phyloP scores from a whole-genome alignment of 1,139 yeast genomes.

The Hyphopichia burtonii region DNA sequence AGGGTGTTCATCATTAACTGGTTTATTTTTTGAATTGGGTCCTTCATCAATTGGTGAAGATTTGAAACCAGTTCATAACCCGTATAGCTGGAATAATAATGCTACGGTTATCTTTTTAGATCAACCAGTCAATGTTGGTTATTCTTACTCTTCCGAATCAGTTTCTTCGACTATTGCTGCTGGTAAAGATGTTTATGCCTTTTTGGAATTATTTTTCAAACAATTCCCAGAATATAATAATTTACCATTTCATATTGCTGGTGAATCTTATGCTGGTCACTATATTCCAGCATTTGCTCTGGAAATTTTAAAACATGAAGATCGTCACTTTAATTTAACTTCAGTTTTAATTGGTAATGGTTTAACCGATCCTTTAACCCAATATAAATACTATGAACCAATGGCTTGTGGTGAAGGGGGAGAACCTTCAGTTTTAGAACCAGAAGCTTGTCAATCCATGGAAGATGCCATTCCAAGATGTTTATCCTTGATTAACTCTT shows the following conservation, averaged over 20 bases:
- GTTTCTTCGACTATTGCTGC: constrained; percentile 84
- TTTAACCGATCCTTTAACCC: constrained; percentile 87
- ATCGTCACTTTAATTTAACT: constrained; percentile 78
- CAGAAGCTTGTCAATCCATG: constrained; percentile 81
- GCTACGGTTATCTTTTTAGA: constrained; percentile 48
- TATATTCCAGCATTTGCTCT: constrained; percentile 92
- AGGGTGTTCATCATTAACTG: constrained; percentile 45
- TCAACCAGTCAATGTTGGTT: constrained; percentile 62
- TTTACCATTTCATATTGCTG: constrained; percentile 88
- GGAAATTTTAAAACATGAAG: constrained; percentile 75
- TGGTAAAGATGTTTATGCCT: constrained; percentile 89
- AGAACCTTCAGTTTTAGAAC: constrained; percentile 72
- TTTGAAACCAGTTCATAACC: constrained; percentile 38
- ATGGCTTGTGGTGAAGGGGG: constrained; percentile 99
- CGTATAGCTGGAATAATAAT: constrained; percentile 43
- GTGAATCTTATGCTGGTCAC: constrained; percentile 99
- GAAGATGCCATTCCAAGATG: constrained; percentile 75
- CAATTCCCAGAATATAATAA: constrained; percentile 82
- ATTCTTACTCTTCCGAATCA: constrained; percentile 66
- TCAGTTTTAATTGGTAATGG: constrained; percentile 96
- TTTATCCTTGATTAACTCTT: constrained; percentile 70
- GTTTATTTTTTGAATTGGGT: constrained; percentile 45
- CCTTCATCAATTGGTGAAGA: constrained; percentile 37
- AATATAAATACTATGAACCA: constrained; percentile 85
- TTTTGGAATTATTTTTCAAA: constrained; percentile 83